Percentiles rank a stretch among this genome's conserved stretches.
Evolutionary conservation across 75 land plant genomes (phyloP).

Genomic region (Selaginella tamariscina): DNA sequence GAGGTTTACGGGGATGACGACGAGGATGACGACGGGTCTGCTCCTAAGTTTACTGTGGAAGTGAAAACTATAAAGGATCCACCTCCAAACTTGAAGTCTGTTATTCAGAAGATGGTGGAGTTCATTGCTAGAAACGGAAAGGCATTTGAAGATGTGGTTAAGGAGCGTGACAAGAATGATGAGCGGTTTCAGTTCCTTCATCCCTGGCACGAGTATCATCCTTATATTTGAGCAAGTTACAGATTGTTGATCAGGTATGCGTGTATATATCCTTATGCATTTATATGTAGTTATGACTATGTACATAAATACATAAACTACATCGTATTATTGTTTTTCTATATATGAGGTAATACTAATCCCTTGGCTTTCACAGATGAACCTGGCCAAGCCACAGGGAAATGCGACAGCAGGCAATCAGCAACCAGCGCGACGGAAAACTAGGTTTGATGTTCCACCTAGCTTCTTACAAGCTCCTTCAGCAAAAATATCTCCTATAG

Average conservation of each 20-base stretch:
- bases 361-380: too few relatives aligned
- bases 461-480: too few relatives aligned
- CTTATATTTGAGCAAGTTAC: conserved; percentile 46
- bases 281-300: background rate
- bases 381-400: background rate
- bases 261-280: background rate
- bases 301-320: background rate
- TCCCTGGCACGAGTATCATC: conserved; percentile 43
- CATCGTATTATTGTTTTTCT: background rate
- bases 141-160: conserved; percentile 49
- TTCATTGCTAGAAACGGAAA: conserved; percentile 61
- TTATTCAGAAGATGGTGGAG: conserved; percentile 58
- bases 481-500: conserved; percentile 19
- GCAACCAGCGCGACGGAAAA: too few relatives aligned
- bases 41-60: conserved; percentile 4
- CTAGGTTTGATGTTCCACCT: background rate
- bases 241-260: conserved; percentile 47
- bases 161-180: conserved; percentile 38
- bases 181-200: conserved; percentile 58
- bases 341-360: too few relatives aligned
- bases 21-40: conserved; percentile 44
- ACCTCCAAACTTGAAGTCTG: conserved; percentile 36
- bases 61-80: conserved; percentile 36
- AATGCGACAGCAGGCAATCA: too few relatives aligned
- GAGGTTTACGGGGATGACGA: conserved; percentile 58